Percentiles rank a stretch among this genome's conserved stretches.
Conservation (phyloP, 2,329 filamentous ascomycete species). For the Ophiosphaerella narmari region DNA sequence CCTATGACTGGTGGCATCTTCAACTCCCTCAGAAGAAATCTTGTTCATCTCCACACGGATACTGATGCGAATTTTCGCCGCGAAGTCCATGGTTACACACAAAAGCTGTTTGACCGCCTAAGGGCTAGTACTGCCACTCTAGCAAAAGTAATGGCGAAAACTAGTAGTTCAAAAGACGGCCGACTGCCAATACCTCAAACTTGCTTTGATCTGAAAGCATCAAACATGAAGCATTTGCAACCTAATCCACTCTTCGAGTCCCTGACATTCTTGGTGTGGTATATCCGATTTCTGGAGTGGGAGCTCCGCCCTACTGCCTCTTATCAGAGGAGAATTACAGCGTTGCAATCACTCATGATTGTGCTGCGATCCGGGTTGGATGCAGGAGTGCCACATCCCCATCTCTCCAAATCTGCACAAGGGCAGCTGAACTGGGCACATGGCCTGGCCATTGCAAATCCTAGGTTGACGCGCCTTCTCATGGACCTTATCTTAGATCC, state of each 20-base stretch:
- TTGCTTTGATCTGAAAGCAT: not conserved
- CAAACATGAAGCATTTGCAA: not conserved
- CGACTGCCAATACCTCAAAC: slow-evolving; percentile 25
- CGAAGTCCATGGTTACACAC: slow-evolving; percentile 74
- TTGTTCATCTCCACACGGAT: slow-evolving; percentile 78
- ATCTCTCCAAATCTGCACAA: slow-evolving; percentile 54
- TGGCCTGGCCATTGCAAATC: slow-evolving; percentile 50
- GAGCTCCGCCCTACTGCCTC: slow-evolving; percentile 82
- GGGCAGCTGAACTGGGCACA: slow-evolving; percentile 58
- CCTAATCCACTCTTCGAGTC: slow-evolving; percentile 51
- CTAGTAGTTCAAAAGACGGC: slow-evolving; percentile 7
- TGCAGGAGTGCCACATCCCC: slow-evolving; percentile 43
- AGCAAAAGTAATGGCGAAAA: slow-evolving; percentile 14
- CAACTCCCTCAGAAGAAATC: slow-evolving; percentile 64
- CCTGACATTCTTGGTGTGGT: slow-evolving; percentile 74
- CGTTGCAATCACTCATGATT: slow-evolving; percentile 71
- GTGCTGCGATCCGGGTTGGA: slow-evolving; percentile 74
- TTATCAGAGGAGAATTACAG: slow-evolving; percentile 86
- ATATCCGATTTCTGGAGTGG: slow-evolving; percentile 69
- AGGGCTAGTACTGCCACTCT: slow-evolving; percentile 42
- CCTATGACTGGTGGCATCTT: slow-evolving; percentile 70
- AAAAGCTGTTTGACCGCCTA: slow-evolving; percentile 77
- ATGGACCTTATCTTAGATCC: slow-evolving; percentile 84
- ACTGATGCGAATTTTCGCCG: slow-evolving; percentile 85
- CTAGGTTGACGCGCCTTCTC: slow-evolving; percentile 62